Conservation (phyloP, 2,329 filamentous ascomycete species). For the Rhytidhysteron rufulum region DNA sequence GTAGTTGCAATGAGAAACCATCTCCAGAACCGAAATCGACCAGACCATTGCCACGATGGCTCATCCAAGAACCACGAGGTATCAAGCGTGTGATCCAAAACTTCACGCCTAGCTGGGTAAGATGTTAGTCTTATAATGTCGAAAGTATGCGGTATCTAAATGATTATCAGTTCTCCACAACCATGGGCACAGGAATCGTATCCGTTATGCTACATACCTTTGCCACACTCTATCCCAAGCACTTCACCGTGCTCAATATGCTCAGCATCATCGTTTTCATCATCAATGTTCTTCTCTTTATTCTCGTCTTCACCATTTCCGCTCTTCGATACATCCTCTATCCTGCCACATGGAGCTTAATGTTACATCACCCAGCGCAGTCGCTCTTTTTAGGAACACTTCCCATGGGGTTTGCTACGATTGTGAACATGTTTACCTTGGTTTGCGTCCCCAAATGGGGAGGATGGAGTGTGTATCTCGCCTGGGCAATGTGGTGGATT, state of each 20-base stretch:
- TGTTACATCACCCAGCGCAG: constrained; percentile 65
- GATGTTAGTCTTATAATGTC: too few species aligned
- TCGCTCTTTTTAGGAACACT: constrained; percentile 65
- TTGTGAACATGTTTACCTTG: constrained; percentile 62
- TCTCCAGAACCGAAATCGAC: neutral
- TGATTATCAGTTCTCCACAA: constrained; percentile 35
- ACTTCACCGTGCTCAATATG: constrained; percentile 55
- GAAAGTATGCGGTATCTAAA: too few species aligned
- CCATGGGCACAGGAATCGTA: constrained; percentile 65
- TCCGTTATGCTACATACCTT: constrained; percentile 60
- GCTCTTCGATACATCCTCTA: constrained; percentile 61
- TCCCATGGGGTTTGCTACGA: constrained; percentile 66
- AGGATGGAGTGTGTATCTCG: constrained; percentile 46
- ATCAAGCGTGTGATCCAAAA: constrained; percentile 27
- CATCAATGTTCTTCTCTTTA: constrained; percentile 58
- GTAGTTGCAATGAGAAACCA: too few species aligned
- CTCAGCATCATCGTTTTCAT: constrained; percentile 59
- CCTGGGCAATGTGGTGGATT: constrained; percentile 50
- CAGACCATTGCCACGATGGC: neutral
- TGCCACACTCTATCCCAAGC: too few species aligned
- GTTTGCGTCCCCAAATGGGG: constrained; percentile 61
- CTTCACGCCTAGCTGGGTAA: constrained; percentile 36
- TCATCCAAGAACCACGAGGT: neutral
- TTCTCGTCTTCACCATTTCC: constrained; percentile 51
- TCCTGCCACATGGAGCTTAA: constrained; percentile 61